Evolutionary conservation across 352 stramenopile genomes (phyloP).

Genomic region (Pythium biforme): DNA sequence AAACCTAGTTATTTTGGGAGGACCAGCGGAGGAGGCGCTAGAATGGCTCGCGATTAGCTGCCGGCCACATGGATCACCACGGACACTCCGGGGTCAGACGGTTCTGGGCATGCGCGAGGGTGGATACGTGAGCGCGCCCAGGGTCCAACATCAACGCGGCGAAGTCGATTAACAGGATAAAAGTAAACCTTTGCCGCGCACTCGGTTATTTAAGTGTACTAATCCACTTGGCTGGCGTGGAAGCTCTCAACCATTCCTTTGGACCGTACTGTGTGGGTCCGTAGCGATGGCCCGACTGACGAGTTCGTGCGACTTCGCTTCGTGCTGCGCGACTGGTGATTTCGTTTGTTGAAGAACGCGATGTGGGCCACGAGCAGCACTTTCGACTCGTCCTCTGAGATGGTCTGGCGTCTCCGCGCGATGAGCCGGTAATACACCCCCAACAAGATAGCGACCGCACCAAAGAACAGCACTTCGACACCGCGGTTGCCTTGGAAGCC

Average conservation of each 20-base stretch:
- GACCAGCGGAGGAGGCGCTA: too few species aligned
- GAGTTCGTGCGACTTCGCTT: neutral
- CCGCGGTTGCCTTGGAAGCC: slow-evolving; percentile 22
- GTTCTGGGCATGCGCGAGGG: too few species aligned
- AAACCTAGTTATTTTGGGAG: too few species aligned
- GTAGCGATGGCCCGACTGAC: neutral
- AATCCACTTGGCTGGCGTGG: slow-evolving; percentile 1
- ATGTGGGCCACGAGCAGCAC: slow-evolving; percentile 23
- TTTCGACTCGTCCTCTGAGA: slow-evolving; percentile 26
- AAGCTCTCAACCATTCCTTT: neutral
- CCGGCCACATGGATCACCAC: too few species aligned
- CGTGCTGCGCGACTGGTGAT: neutral
- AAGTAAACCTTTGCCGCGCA: too few species aligned
- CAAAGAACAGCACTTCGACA: slow-evolving; percentile 12
- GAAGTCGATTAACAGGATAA: too few species aligned
- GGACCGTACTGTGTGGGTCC: neutral
- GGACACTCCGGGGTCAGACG: too few species aligned
- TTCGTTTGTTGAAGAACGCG: slow-evolving; percentile 15
- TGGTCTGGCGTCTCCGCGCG: slow-evolving; percentile 19
- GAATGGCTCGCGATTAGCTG: too few species aligned
- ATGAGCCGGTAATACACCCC: slow-evolving; percentile 17
- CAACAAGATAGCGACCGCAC: neutral
- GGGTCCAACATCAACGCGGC: too few species aligned
- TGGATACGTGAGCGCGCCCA: too few species aligned
- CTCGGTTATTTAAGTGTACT: too few species aligned